Base-by-base conservation (phyloP, 176 grass and related monocot species). In the Carex kokanica region DNA sequence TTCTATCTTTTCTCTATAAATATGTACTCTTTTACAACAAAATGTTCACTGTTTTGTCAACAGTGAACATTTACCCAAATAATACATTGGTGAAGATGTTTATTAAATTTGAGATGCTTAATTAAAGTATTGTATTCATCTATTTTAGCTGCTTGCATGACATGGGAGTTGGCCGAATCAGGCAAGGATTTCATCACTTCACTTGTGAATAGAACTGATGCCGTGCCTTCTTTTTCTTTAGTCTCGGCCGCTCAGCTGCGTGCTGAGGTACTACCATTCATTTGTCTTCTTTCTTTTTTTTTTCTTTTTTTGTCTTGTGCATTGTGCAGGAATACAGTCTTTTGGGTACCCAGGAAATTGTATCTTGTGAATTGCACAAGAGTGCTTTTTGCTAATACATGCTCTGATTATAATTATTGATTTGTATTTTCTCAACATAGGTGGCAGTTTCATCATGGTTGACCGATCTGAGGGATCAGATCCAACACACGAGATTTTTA, bases 131-230 rank as follows among this genome's bases (percentile, higher is more conserved):
- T 61, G 81, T 79, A 40, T 87, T 80, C 11, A 55, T 80, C 12
- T 65, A 66, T 58, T 86, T 64, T 84, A 97, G 93, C 91, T 91
- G 93, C 93, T 65, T 97, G 93, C 83, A 91, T 97, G 93, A 97
- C 93, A 41, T 97, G 91, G 93, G 89, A 97, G 15, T 86, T 97
- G 93, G 93, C 91, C 12, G 91, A 93, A 79, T 97, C 91, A 2
- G 52, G 91, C 51, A 97, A 93, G 78, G 83, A 91, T 55, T 97
- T 97, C 82, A 89, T 89, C 61, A 97, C 93, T 2, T 88, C 91
- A 51, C 68, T 97, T 59, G 85, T 97, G 52, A 97, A 93, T 74
- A 91, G 83, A 93, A 93, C 86, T 83, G 93, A 97, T n/a, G 2
- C 89, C 10, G 93, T 97, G 10, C 93, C 93, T 70, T 89, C 93